Evolutionary conservation across 2,329 filamentous ascomycete genomes (phyloP), one percentile per base, ranked within the genome.

Genomic region (Penicillium sp.): DNA sequence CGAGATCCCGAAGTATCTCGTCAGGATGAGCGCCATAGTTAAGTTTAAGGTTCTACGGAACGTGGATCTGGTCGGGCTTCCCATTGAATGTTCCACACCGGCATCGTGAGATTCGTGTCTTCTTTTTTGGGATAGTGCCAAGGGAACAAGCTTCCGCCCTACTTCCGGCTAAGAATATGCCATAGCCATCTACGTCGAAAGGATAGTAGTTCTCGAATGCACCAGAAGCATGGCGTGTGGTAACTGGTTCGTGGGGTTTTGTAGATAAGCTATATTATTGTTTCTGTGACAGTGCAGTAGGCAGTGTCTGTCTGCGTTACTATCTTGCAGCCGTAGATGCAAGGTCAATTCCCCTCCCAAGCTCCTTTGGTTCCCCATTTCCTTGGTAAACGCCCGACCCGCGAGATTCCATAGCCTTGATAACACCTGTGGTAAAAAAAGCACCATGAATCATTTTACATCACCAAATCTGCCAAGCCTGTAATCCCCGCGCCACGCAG

Each of bases 401-500:
- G 40, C 44, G 8, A 27, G 18, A 29, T 24, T 13, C 27, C 13
- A 12, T 37, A 43, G 32, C 32, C 29, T 38, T 37, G 20, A 37
- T 47, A 20, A 31, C 24, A 28, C 15, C 4, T 6, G 5, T 47
- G 25, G 18, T 18, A 13, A 29, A 28, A 37, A 13, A 10, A 9
- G 23, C 9, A 6, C 1, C 1, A 8, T 20, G 6, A n/a, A 35
- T 35, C 15, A 10, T 15, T 18, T 8, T 4, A 4, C 49, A 47
- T 55, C 33, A 50, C 48, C 40, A 55, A 42, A 23, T 23, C 20
- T 35, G 49, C 41, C 6, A 56, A 32, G 28, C 43, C 55, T 33
- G 42, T 49, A 42, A 45, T 57, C 46, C 52, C 55, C 61, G 52
- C 46, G n/a, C 42, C 42, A 27, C 58, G 54, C 24, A 60, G 65